A percentile compares a stretch with the other conserved stretches of the same genome.
These are phyloP conservation scores for Dendrocalamus sinicus DNA, from an alignment of 176 grass and related monocot species.

Conservation along the genomic window DNA sequence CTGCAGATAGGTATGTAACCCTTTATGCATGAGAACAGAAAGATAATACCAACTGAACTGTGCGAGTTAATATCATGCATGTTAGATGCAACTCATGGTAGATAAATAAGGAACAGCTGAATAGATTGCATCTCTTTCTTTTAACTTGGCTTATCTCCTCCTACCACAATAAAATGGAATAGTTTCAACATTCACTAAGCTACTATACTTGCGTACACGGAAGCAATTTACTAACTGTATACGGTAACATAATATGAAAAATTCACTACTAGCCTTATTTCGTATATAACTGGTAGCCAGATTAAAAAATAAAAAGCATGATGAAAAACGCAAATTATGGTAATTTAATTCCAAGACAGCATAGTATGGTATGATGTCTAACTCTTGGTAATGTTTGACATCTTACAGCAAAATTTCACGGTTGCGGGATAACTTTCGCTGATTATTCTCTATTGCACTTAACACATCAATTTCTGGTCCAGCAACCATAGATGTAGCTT, in stretches of 20 bases:
- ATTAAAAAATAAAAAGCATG: neutral
- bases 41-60: neutral
- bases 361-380: neutral
- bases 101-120: neutral
- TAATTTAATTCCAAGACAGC: conserved; percentile 13
- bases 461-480: conserved; percentile 80
- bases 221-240: conserved; percentile 17
- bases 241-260: conserved; percentile 10
- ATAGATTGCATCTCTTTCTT: neutral
- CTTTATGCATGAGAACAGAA: conserved; percentile 31
- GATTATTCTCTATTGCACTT: conserved; percentile 87
- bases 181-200: conserved; percentile 23
- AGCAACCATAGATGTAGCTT: conserved; percentile 61
- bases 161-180: neutral
- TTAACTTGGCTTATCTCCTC: conserved; percentile 4
- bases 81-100: conserved; percentile 9
- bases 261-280: conserved; percentile 14
- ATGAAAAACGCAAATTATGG: neutral
- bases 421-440: conserved; percentile 70
- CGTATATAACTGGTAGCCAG: neutral
- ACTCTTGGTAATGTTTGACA: neutral
- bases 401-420: conserved; percentile 82
- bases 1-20: conserved; percentile 44
- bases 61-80: neutral
- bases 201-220: neutral